Conservation (phyloP, 768 basidiomycete species). For the Phylloporus rhodoxanthus region DNA sequence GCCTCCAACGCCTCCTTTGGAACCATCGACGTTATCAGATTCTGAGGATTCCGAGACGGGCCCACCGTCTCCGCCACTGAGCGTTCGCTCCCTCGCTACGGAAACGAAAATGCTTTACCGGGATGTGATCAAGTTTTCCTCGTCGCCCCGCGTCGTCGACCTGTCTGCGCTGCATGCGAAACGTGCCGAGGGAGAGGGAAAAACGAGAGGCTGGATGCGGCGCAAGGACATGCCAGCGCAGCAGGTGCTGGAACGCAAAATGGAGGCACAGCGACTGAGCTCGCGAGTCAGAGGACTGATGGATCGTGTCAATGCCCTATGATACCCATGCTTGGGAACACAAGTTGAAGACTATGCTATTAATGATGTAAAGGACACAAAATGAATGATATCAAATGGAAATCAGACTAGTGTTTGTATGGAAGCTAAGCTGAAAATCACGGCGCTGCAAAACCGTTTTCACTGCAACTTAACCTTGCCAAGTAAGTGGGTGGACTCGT, state of each 20-base stretch:
- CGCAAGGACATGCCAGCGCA: constrained; percentile 76
- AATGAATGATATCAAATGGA: background rate
- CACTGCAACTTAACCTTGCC: no score
- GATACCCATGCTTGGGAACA: background rate
- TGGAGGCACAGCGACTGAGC: constrained; percentile 69
- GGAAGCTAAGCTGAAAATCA: no score
- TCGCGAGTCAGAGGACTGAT: constrained; percentile 64
- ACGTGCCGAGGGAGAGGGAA: constrained; percentile 42
- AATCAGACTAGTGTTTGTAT: no score
- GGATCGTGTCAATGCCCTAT: constrained; percentile 48
- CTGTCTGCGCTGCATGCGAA: constrained; percentile 56
- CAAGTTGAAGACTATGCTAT: background rate
- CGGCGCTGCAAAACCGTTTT: no score
- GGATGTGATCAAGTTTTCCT: constrained; percentile 83
- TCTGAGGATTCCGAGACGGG: constrained; percentile 59
- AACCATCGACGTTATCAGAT: constrained; percentile 61
- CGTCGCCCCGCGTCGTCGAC: constrained; percentile 81
- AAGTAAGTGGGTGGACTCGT: no score
- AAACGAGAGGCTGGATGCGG: constrained; percentile 65
- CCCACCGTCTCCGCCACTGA: constrained; percentile 37
- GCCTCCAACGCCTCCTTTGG: constrained; percentile 59
- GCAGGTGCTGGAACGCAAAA: constrained; percentile 71
- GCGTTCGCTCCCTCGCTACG: constrained; percentile 62
- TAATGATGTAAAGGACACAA: background rate
- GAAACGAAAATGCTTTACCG: constrained; percentile 84